phyloP scores from a whole-genome alignment of 768 basidiomycete genomes.

The Tulasnella sp. region DNA sequence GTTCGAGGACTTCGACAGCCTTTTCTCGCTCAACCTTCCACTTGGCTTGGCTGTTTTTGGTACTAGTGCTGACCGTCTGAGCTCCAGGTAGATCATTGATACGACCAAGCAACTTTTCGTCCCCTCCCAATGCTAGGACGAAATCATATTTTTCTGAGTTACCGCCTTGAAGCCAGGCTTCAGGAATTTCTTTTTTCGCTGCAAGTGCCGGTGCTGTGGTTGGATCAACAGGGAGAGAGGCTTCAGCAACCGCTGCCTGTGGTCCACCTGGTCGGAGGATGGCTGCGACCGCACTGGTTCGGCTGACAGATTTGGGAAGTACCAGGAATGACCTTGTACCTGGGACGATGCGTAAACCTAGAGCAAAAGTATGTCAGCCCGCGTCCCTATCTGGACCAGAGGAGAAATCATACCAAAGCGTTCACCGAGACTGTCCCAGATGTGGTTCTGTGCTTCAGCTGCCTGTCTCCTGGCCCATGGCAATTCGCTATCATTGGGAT shows the following conservation, averaged over 20 bases:
- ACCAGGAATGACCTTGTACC: constrained; percentile 70
- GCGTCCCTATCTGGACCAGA: not conserved
- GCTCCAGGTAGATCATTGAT: constrained; percentile 60
- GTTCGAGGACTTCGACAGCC: not conserved
- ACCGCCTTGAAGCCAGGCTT: too few relatives aligned
- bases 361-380: too few relatives aligned
- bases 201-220: constrained; percentile 33
- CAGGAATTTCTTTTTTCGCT: constrained; percentile 26
- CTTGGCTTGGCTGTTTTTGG: constrained; percentile 64
- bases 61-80: constrained; percentile 58
- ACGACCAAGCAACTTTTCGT: constrained; percentile 65
- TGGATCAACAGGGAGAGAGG: not conserved
- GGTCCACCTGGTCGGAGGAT: constrained; percentile 35
- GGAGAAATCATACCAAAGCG: not conserved
- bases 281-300: constrained; percentile 72
- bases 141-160: constrained; percentile 48
- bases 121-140: constrained; percentile 52
- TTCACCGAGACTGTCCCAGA: constrained; percentile 46
- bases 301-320: constrained; percentile 68
- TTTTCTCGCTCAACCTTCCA: constrained; percentile 36
- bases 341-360: constrained; percentile 62
- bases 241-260: constrained; percentile 22
- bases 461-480: constrained; percentile 80
- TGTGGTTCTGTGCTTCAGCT: constrained; percentile 84
- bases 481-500: constrained; percentile 36